Base-by-base conservation (phyloP, 495 filamentous ascomycete genomes). In the Penicillium flavigenum region DNA sequence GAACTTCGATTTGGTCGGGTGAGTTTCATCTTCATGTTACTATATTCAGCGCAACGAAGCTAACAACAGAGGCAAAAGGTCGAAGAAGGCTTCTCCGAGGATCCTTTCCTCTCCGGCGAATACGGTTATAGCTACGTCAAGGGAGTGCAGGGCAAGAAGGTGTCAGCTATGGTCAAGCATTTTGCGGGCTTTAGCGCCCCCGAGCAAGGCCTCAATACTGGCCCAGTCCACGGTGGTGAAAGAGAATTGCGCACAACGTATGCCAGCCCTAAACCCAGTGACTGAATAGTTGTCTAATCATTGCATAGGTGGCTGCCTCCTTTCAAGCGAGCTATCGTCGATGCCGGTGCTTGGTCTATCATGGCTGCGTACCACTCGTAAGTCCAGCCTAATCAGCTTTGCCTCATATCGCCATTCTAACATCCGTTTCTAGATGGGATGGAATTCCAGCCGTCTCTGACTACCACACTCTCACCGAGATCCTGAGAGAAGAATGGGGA, bases 161-260 rank as follows among this genome's bases (percentile, higher is more conserved):
- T 88, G 24, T 83, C 82, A 7, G 79, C 86, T 14, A 88, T 79
- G 58, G 83, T 89, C 27, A 90, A 89, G 75, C 86, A 89, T 61
- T 89, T 85, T 63, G 79, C 81, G 4, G 87, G 77, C 5, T 88
- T 82, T 64, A 85, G 75, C 22, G 76, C 70, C n/a, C 86, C 84
- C 0, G 86, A 89, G 60, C 84, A 88, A 67, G 86, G 86, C 7
- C 59, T 89, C 4, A 89, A 89, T 51, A 85, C 83, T 51, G 85
- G 79, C 0, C 86, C 86, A 2, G 85, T 88, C 2, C 85, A 88
- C 57, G 86, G 84, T 11, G 87, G 86, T 6, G 80, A 87, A 66
- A 71, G 87, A 58, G 86, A 88, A 60, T 66, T 88, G 50, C 80
- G 84, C 17, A 86, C 85, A 7, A 88, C 84, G 74, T 76, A 57